Base-by-base conservation (phyloP, 352 stramenopile genomes). In the Phytopythium litorale region DNA sequence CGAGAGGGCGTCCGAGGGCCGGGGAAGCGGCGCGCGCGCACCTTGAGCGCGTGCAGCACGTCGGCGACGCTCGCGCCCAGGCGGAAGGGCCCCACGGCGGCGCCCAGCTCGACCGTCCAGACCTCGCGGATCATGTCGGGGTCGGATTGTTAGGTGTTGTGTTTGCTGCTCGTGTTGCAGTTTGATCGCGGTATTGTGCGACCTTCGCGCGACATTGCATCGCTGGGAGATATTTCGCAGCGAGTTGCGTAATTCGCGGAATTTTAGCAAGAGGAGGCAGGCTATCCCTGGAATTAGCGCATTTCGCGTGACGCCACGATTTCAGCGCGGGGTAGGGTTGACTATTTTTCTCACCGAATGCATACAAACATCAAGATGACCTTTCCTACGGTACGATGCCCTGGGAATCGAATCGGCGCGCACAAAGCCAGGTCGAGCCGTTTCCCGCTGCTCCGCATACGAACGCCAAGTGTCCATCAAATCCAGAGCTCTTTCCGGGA, bases 51-150 rank as follows among this genome's bases (percentile, higher is more conserved):
- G 60, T 91, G 72, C 7, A 95, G 73, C 57, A 78, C 83, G 40
- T 93, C 84, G 6, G 80, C 81, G 49, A 95, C 69, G 50, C 64
- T 93, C 23, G 84, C 79, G 7, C 87, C 87, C 2, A 95, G 76
- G 7, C 73, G 81, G 67, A 95, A 92, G 21, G 87, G 87, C 0
- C 87, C 87, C 12, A 95, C 79, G 45, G 71, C 77, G n/a, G 67
- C 77, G 73, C 87, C 87, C 51, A 91, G 71, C 55, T 91, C 84
- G 62, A 95, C 91, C 68, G 82, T 79, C 87, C 87, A 95, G 51
- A 95, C 79, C 65, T 93, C 78, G 38, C 81, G 76, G 63, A 81
- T 90, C 84, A 89, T 87, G 16, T 25, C 28, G 6, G 5, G 42
- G 8, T 11, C 18, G 19, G 8, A 21, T 25, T 21, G 13, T 35